Conservation (phyloP, 441 rosid genomes). For the Hura crepitans region DNA sequence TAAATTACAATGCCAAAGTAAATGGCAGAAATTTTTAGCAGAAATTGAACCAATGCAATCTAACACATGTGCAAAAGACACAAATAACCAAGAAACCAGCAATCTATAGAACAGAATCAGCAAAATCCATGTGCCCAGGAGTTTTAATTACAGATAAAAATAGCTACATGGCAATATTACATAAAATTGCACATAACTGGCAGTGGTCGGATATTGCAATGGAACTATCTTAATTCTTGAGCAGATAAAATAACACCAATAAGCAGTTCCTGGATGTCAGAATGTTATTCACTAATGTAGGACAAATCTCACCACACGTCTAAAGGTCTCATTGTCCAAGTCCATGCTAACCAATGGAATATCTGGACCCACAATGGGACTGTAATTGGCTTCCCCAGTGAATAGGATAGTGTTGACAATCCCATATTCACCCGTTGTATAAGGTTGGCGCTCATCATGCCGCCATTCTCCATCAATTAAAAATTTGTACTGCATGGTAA, state of each 20-base stretch:
- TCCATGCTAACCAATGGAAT: conserved; percentile 52
- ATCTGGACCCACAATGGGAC: conserved; percentile 38
- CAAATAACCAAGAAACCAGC: neutral
- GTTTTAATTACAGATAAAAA: neutral
- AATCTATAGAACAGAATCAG: neutral
- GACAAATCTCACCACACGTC: conserved; percentile 30
- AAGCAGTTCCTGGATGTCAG: neutral
- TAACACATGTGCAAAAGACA: neutral
- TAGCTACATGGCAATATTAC: neutral
- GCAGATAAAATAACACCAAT: neutral
- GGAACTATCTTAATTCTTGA: neutral
- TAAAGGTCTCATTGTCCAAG: conserved; percentile 40
- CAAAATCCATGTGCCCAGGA: neutral
- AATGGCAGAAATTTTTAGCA: neutral
- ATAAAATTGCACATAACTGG: neutral
- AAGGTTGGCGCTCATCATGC: conserved; percentile 60
- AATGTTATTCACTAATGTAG: neutral
- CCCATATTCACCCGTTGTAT: conserved; percentile 53
- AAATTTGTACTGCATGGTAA: conserved; percentile 60
- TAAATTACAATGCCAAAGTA: neutral
- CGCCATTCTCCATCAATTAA: conserved; percentile 69
- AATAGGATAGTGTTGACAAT: conserved; percentile 56
- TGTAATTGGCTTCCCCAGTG: conserved; percentile 43
- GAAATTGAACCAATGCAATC: neutral
- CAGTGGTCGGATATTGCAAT: neutral